Conservation (phyloP, 1,284 basidiomycete species). For the Peniophora sp. region DNA sequence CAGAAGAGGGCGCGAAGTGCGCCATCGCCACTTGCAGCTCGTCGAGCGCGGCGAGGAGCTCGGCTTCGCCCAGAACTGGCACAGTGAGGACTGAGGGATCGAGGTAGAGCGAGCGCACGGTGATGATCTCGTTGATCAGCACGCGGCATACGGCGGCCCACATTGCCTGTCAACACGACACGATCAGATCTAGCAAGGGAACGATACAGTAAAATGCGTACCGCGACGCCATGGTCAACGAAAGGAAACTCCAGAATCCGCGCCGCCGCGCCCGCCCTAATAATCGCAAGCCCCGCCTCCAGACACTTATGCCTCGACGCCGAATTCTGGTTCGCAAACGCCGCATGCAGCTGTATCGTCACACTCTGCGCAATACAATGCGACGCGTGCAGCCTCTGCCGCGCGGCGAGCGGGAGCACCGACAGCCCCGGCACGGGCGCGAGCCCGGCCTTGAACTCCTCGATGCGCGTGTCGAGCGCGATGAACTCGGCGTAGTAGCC, state of each 20-base stretch:
- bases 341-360: conserved; percentile 28
- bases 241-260: conserved; percentile 10
- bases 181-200: not conserved
- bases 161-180: conserved; percentile 9
- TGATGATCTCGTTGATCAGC: conserved; percentile 16
- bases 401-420: conserved; percentile 9
- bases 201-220: conserved; percentile 7
- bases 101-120: conserved; percentile 7
- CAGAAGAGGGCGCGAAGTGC: conserved; percentile 6
- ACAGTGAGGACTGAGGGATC: not conserved
- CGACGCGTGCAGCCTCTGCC: conserved; percentile 15
- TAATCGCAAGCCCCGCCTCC: conserved; percentile 16
- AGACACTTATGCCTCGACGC: conserved; percentile 21
- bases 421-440: conserved; percentile 12
- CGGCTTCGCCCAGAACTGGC: not conserved
- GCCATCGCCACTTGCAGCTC: conserved; percentile 9
- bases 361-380: conserved; percentile 24
- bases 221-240: conserved; percentile 19
- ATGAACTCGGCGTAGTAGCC: conserved; percentile 19
- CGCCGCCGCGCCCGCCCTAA: conserved; percentile 8
- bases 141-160: conserved; percentile 18
- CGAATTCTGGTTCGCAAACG: conserved; percentile 17
- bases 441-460: conserved; percentile 21
- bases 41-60: conserved; percentile 7
- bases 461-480: conserved; percentile 25